Conservation (phyloP, 2,329 filamentous ascomycete species). For the Fusarium sulawesiense region DNA sequence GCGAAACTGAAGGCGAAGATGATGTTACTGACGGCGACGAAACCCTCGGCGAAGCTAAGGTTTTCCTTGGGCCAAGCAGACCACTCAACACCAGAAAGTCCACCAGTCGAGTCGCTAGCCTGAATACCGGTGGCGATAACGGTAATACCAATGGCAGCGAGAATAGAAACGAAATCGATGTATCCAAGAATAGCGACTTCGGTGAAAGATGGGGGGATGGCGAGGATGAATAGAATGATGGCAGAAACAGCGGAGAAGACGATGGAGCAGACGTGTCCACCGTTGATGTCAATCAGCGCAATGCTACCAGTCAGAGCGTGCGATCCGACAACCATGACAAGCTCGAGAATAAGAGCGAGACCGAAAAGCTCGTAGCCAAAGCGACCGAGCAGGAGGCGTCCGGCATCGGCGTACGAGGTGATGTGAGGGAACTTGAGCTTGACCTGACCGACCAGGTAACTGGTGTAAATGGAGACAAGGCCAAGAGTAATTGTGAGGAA, state of each 20-base stretch:
- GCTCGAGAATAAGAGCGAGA: conserved; percentile 70
- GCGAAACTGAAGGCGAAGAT: conserved; percentile 42
- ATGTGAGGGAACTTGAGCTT: conserved; percentile 66
- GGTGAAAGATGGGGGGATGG: conserved; percentile 61
- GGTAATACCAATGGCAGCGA: conserved; percentile 63
- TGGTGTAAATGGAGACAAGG: conserved; percentile 60
- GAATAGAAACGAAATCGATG: conserved; percentile 70
- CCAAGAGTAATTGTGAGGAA: conserved; percentile 57
- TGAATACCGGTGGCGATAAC: conserved; percentile 72
- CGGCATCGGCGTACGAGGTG: conserved; percentile 50
- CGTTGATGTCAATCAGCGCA: conserved; percentile 72
- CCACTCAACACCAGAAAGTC: conserved; percentile 51
- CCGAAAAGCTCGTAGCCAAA: conserved; percentile 72
- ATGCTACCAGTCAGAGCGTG: conserved; percentile 77
- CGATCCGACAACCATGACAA: conserved; percentile 77
- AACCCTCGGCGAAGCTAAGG: conserved; percentile 63
- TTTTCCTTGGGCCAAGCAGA: conserved; percentile 59
- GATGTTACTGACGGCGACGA: conserved; percentile 72
- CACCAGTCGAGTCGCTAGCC: conserved; percentile 47
- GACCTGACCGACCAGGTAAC: conserved; percentile 59
- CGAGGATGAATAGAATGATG: conserved; percentile 58
- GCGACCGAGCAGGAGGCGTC: conserved; percentile 68
- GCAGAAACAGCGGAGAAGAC: conserved; percentile 58
- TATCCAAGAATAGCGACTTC: conserved; percentile 41
- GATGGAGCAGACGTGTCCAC: conserved; percentile 55